phyloP scores from a whole-genome alignment of 1,284 basidiomycete genomes.

The Irpex sp. region DNA sequence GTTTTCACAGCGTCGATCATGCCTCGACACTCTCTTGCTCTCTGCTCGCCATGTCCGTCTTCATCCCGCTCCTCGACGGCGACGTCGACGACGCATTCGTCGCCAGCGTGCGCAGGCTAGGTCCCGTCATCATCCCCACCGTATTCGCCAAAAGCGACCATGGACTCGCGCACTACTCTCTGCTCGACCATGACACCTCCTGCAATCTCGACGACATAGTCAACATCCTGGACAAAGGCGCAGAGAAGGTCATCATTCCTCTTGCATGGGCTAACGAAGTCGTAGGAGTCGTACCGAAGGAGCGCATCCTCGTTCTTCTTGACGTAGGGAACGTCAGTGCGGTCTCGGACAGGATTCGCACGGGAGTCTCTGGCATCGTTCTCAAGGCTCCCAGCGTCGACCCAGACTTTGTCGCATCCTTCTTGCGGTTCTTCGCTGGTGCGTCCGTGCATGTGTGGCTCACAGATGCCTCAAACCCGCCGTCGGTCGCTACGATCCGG shows the following conservation, averaged over 20 bases:
- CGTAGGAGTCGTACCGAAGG: constrained; percentile 64
- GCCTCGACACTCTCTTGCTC: constrained; percentile 5
- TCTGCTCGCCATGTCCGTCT: constrained; percentile 43
- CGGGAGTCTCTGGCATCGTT: constrained; percentile 72
- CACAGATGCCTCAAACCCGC: constrained; percentile 34
- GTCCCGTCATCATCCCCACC: constrained; percentile 63
- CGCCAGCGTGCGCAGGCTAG: constrained; percentile 64
- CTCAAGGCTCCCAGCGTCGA: constrained; percentile 68
- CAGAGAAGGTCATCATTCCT: constrained; percentile 74
- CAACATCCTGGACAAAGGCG: constrained; percentile 70
- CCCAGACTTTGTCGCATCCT: constrained; percentile 66
- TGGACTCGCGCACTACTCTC: constrained; percentile 42
- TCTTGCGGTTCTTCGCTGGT: constrained; percentile 70
- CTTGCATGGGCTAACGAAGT: constrained; percentile 63
- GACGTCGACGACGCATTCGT: constrained; percentile 47
- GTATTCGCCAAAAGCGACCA: constrained; percentile 27
- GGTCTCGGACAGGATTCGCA: constrained; percentile 68
- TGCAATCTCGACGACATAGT: constrained; percentile 56
- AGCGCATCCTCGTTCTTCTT: constrained; percentile 72
- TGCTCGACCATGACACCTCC: constrained; percentile 51
- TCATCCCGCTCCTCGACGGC: constrained; percentile 59
- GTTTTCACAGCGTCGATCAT: constrained; percentile 6
- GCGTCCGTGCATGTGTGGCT: constrained; percentile 63
- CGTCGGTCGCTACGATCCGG: constrained; percentile 52
- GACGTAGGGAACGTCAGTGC: constrained; percentile 71